Base-by-base conservation (phyloP, 2,329 filamentous ascomycete genomes). In the Cladosporium sp. region DNA sequence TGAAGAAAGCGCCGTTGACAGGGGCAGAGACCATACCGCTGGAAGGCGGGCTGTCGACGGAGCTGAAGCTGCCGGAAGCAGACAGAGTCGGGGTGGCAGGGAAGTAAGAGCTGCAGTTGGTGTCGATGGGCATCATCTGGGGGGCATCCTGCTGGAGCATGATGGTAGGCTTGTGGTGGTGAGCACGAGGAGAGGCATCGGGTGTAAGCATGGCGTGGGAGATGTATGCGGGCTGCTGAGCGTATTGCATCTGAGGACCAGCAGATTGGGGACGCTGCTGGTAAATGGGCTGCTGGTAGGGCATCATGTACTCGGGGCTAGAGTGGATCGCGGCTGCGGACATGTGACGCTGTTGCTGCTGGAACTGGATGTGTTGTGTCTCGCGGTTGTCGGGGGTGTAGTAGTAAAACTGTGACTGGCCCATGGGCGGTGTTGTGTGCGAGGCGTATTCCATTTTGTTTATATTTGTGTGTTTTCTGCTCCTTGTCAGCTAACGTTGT, bases 1-100 rank as follows among this genome's bases (percentile, higher is more conserved):
- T 53, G 48, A 61, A 61, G 56, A 64, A 65, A 12, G 59, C 54
- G 36, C 88, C 75, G 71, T 89, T 88, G 68, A 91, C 76, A 2
- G 90, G 89, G n/a, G 89, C 95, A 56, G 87, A 85, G 52, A 95
- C 72, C 57, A 89, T 74, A 56, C 90, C 88, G 69, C 80, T 85
- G 56, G 86, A 86, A 45, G 79, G 80, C 24, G 92, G 89, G 78
- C 89, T 96, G 74, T 88, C 89, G 63, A 89, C 86, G 51, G 82
- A 84, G 76, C 90, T 96, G 57, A 82, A 84, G 73, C 91, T 96
- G 58, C 87, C 86, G 24, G 89, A 86, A 2, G 87, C 85, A 19
- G 91, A 96, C 62, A 96, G 79, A 40, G 90, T 87, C 43, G 91
- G 91, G 17, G 91, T 96, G 7, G 89, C 84, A 29, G 91, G 91